Evolutionary conservation across 2,329 filamentous ascomycete genomes (phyloP).

Genomic region (Stemphylium beticola): DNA sequence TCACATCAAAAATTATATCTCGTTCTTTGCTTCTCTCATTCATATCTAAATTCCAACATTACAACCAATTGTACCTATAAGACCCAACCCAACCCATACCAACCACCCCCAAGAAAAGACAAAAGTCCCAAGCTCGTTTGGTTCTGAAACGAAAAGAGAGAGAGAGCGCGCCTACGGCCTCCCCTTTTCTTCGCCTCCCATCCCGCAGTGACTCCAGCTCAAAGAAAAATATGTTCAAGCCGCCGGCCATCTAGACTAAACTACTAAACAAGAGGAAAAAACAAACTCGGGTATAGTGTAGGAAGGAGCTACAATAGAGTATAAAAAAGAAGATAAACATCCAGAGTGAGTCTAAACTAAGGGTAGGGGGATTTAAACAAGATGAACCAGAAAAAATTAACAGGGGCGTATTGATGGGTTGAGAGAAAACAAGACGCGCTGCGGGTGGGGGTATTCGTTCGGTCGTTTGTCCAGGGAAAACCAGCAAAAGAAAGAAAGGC

Average conservation of each 20-base stretch:
- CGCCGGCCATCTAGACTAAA: no score
- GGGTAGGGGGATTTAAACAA: not conserved
- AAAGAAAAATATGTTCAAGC: no score
- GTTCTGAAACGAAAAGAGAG: no score
- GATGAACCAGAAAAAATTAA: not conserved
- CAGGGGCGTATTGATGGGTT: not conserved
- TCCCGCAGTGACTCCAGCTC: no score
- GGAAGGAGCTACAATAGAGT: not conserved
- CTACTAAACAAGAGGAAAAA: not conserved
- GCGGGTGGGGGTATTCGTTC: conserved; percentile 1
- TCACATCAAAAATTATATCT: no score
- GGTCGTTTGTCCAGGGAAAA: not conserved
- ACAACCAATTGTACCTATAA: no score
- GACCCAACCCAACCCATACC: no score
- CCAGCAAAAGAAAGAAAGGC: not conserved
- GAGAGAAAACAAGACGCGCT: not conserved
- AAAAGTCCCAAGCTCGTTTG: no score
- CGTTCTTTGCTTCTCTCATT: not conserved
- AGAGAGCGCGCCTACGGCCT: no score
- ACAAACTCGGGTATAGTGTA: conserved; percentile 1
- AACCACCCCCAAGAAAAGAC: no score
- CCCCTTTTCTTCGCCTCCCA: no score
- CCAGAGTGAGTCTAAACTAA: not conserved
- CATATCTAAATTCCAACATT: conserved; percentile 1
- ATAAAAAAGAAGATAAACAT: not conserved